Evolutionary conservation across 768 basidiomycete genomes (phyloP), one percentile per base, ranked within the genome.

Genomic region (Sarcomyxa edulis): DNA sequence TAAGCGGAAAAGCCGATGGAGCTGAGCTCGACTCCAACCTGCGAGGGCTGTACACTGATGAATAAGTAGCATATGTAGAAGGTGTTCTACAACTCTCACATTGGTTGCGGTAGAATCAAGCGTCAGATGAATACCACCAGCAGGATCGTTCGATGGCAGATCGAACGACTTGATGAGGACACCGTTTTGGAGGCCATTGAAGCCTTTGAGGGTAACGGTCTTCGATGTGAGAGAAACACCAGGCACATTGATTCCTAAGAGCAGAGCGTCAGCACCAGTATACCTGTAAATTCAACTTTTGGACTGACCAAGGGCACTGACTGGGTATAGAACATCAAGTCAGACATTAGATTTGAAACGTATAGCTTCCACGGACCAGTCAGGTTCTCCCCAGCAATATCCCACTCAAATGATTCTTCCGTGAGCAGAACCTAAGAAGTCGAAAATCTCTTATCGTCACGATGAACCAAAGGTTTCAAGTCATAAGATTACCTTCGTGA

Each of bases 161-260:
- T 86, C 81, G 48, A 87, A 87, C 2, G 74, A 70, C 18, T 78
- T 58, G 43, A 87, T 81, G 18, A 55, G 59, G 14, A 87, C 81
- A 9, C 77, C 78, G 28, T 65, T 66, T 41, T 78, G 68, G 25
- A 87, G 59, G 16, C 77, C 76, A 52, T 85, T 80, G 62, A 87
- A 79, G 9, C 83, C 84, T 46, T 79, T 79, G 27, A 87, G 59
- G 4, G 74, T 71, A 7, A 87, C 75, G 6, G 55, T 61, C 61
- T 84, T 82, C 27, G 68, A 59, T 3, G 73, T 50, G 29, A 83
- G 66, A 3, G 61, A 56, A 40, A 87, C 74, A 1, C 71, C 74
- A 22, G 74, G 45, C 21, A 84, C 76, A 15, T 64, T 59, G 43
- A 84, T 77, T 18, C 80, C 80, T 77, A 41, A 7, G 27, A 28